Conservation (phyloP, 164 flowering plant genomes). For the Vitis riparia region DNA sequence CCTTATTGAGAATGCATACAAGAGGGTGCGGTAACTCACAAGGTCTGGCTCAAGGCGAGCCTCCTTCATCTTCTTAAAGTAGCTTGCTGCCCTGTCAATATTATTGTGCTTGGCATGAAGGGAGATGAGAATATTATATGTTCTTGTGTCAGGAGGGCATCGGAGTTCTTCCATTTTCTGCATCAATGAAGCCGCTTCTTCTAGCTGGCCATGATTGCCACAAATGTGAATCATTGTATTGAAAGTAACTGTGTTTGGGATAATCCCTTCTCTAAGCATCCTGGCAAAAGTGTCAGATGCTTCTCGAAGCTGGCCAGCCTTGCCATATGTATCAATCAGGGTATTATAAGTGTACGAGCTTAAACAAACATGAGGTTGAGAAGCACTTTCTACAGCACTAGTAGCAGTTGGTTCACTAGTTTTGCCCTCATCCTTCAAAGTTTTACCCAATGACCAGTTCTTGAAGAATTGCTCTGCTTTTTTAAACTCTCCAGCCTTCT, state of each 20-base stretch:
- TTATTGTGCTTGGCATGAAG: conserved; percentile 65
- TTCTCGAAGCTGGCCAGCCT: conserved; percentile 78
- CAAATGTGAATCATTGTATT: conserved; percentile 91
- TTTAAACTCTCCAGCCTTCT: conserved; percentile 72
- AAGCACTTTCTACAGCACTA: conserved; percentile 4
- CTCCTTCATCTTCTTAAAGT: conserved; percentile 68
- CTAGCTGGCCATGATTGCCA: conserved; percentile 73
- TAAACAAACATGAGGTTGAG: conserved; percentile 25
- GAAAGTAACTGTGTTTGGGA: conserved; percentile 81
- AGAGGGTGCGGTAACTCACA: conserved; percentile 83
- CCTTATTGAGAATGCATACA: conserved; percentile 84
- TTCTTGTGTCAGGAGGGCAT: conserved; percentile 83
- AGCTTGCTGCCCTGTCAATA: conserved; percentile 54
- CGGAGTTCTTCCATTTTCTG: conserved; percentile 73
- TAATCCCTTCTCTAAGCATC: conserved; percentile 75
- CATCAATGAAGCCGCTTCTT: conserved; percentile 65
- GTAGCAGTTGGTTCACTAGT: background rate
- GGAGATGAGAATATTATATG: conserved; percentile 87
- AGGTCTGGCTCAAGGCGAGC: conserved; percentile 62
- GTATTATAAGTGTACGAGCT: conserved; percentile 75
- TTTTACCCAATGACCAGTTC: conserved; percentile 58
- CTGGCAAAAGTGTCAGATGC: conserved; percentile 59
- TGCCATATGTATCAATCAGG: conserved; percentile 88
- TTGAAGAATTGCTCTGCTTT: conserved; percentile 80
- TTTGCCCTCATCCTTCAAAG: conserved; percentile 13